Percentiles rank a stretch among this genome's conserved stretches.
phyloP scores from a whole-genome alignment of 2,329 filamentous ascomycete genomes.

The Sporothrix variecibatus region DNA sequence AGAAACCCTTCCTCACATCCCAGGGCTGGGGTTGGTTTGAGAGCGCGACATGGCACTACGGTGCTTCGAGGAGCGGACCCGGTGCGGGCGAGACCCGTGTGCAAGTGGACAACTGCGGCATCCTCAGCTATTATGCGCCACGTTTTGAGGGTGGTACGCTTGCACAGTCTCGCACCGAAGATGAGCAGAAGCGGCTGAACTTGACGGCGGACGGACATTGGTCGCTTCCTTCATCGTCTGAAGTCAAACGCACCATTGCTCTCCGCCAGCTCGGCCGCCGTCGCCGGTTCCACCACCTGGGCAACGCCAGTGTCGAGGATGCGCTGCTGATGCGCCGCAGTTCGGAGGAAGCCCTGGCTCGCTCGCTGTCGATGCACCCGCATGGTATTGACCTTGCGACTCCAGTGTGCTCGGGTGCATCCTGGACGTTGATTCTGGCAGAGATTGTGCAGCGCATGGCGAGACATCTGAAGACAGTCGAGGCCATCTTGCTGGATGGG shows the following conservation, averaged over 20 bases:
- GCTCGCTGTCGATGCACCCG: conserved; percentile 28
- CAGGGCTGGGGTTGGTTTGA: conserved; percentile 50
- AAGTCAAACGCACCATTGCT: conserved; percentile 32
- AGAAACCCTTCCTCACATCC: conserved; percentile 46
- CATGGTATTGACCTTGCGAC: background rate
- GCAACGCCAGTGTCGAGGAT: conserved; percentile 37
- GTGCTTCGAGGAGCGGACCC: conserved; percentile 41
- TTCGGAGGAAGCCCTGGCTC: conserved; percentile 38
- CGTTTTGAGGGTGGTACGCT: conserved; percentile 38
- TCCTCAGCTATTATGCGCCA: conserved; percentile 50
- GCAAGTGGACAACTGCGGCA: conserved; percentile 44
- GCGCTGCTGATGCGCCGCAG: conserved; percentile 40
- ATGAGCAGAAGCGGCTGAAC: conserved; percentile 44
- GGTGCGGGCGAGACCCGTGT: conserved; percentile 47
- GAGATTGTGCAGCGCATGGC: conserved; percentile 47
- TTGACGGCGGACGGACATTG: conserved; percentile 46
- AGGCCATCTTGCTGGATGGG: conserved; percentile 33
- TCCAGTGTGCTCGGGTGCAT: conserved; percentile 43
- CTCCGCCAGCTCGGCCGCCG: conserved; percentile 42
- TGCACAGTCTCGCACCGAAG: conserved; percentile 35
- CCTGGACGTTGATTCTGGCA: conserved; percentile 46
- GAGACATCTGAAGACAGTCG: conserved; percentile 39
- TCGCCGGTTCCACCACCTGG: conserved; percentile 43
- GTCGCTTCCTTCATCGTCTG: conserved; percentile 31
- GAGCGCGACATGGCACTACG: conserved; percentile 48